Conservation (phyloP, 163 green algal genomes). For the Chloromonas sp. region DNA sequence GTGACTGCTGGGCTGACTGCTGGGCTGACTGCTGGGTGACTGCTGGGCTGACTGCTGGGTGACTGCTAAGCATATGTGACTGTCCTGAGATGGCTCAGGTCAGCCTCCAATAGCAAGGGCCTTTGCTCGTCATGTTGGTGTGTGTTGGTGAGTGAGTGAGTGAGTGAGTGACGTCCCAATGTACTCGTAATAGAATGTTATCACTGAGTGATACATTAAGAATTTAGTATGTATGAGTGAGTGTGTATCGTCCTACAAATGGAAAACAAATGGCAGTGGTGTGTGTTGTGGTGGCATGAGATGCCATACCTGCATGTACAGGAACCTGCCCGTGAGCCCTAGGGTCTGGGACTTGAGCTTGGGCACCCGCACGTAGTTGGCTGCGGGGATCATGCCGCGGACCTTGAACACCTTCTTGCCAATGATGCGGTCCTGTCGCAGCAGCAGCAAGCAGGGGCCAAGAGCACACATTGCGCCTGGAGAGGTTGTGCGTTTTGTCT, state of each 20-base stretch:
- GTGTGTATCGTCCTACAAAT: not conserved
- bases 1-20: no score
- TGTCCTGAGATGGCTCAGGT: no score
- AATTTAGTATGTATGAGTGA: not conserved
- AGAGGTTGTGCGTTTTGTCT: not conserved
- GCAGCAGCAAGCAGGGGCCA: not conserved
- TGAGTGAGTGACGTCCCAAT: not conserved
- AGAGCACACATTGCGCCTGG: not conserved
- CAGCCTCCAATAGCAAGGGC: no score
- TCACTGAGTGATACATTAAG: no score
- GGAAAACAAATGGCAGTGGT: not conserved
- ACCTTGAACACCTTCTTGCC: slow-evolving; percentile 60
- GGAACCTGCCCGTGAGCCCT: slow-evolving; percentile 49
- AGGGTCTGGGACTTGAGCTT: slow-evolving; percentile 36
- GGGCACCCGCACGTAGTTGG: slow-evolving; percentile 55
- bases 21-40: no score
- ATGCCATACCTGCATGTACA: slow-evolving; percentile 58
- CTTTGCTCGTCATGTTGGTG: not conserved
- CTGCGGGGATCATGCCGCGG: slow-evolving; percentile 53
- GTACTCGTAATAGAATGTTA: no score
- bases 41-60: not conserved
- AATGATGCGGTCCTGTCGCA: slow-evolving; percentile 51
- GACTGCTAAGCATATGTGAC: no score
- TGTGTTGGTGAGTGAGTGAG: not conserved
- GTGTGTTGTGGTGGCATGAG: not conserved